phyloP scores from a whole-genome alignment of 768 basidiomycete species.

The Mycena capillaripes region DNA sequence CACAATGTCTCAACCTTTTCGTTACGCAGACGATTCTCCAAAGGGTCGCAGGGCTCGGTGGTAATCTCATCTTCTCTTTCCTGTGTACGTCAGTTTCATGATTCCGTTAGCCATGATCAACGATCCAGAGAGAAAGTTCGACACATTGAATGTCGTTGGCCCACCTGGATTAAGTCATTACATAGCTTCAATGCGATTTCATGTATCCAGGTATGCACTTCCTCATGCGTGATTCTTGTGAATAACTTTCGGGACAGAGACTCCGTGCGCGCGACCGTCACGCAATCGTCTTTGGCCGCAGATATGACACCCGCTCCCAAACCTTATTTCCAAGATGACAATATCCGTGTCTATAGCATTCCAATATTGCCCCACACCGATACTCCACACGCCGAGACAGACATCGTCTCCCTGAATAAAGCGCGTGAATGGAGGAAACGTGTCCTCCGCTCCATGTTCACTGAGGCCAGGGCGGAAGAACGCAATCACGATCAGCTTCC shows the following conservation, averaged over 20 bases:
- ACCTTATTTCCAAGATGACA: slow-evolving; percentile 73
- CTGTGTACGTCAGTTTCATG: background rate
- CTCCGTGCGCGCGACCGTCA: slow-evolving; percentile 60
- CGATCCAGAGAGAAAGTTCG: background rate
- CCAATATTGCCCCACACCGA: slow-evolving; percentile 50
- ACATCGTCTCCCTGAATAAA: background rate
- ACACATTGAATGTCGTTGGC: slow-evolving; percentile 72
- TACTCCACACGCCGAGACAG: background rate
- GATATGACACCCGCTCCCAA: slow-evolving; percentile 41
- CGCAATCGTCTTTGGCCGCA: slow-evolving; percentile 55
- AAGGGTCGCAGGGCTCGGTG: background rate
- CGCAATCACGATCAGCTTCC: slow-evolving; percentile 58
- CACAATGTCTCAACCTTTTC: background rate
- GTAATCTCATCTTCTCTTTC: background rate
- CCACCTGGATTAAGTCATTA: slow-evolving; percentile 81
- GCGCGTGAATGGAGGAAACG: background rate
- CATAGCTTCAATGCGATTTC: slow-evolving; percentile 78
- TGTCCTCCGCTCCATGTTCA: slow-evolving; percentile 8
- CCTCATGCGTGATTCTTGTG: background rate
- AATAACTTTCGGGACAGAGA: slow-evolving; percentile 55
- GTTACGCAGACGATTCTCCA: background rate
- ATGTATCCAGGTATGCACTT: slow-evolving; percentile 71
- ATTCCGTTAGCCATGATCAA: slow-evolving; percentile 1
- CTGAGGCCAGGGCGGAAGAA: slow-evolving; percentile 42
- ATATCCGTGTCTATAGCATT: slow-evolving; percentile 75